Conservation (phyloP, 495 filamentous ascomycete species). For the Podospora appendiculata region DNA sequence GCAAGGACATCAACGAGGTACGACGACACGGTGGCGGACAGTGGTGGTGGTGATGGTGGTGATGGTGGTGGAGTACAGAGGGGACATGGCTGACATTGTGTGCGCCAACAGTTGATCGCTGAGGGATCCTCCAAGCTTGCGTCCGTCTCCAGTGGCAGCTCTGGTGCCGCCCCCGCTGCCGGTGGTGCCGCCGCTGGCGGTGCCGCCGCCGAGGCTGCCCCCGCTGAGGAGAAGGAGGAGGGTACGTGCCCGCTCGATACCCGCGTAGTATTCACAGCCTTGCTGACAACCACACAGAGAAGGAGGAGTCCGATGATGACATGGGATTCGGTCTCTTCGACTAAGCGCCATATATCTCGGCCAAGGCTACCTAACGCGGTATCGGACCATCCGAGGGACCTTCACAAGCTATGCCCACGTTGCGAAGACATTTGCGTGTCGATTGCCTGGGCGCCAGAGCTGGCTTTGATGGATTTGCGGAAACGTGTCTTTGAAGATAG, state of each 20-base stretch:
- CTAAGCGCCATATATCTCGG: constrained; percentile 41
- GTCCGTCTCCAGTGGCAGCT: constrained; percentile 91
- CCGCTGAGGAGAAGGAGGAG: constrained; percentile 69
- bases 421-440: constrained; percentile 6
- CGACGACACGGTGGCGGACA: constrained; percentile 4
- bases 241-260: constrained; percentile 32
- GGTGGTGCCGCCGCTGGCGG: constrained; percentile 57
- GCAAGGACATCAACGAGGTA: constrained; percentile 97
- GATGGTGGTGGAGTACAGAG: not conserved
- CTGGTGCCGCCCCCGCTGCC: constrained; percentile 57
- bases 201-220: constrained; percentile 59
- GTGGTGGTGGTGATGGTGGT: too few species aligned
- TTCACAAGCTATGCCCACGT: constrained; percentile 9
- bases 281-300: constrained; percentile 37
- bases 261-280: not conserved
- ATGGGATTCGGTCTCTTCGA: constrained; percentile 99
- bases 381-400: constrained; percentile 18
- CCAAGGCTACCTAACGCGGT: constrained; percentile 1
- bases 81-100: constrained; percentile 17
- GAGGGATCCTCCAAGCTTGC: constrained; percentile 91
- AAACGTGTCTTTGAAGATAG: constrained; percentile 3
- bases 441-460: constrained; percentile 6
- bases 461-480: constrained; percentile 12
- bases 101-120: constrained; percentile 65
- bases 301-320: constrained; percentile 96